Percentiles rank a stretch among this genome's conserved stretches.
Evolutionary conservation across 306 rosid genomes (phyloP).

Genomic region (Cicer arietinum): DNA sequence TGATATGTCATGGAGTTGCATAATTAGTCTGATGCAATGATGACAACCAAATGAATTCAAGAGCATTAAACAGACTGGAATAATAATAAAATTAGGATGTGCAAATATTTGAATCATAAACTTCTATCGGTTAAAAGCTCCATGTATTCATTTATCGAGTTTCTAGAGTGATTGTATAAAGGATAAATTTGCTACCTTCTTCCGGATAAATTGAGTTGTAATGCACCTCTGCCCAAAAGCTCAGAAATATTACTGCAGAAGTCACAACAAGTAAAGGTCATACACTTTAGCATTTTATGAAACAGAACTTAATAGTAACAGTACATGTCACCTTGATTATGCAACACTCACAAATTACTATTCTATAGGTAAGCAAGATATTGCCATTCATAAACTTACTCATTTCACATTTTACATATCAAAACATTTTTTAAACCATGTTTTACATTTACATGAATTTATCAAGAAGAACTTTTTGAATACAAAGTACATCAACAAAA

Average conservation of each 20-base stretch:
- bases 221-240: conserved; percentile 99
- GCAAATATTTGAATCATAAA: conserved; percentile 30
- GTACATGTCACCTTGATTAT: conserved; percentile 29
- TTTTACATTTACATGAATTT: neutral
- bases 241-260: conserved; percentile 92
- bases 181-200: conserved; percentile 66
- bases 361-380: conserved; percentile 15
- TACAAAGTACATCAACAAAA: conserved; percentile 22
- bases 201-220: conserved; percentile 94
- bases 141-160: conserved; percentile 5
- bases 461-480: neutral
- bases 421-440: conserved; percentile 3
- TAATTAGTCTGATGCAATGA: neutral
- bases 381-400: conserved; percentile 10
- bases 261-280: conserved; percentile 34
- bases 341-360: conserved; percentile 24
- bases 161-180: neutral
- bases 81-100: neutral
- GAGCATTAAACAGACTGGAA: neutral
- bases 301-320: conserved; percentile 5
- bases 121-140: conserved; percentile 34
- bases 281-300: conserved; percentile 34
- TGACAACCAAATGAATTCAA: neutral
- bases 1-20: neutral
- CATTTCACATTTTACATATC: conserved; percentile 14